Base-by-base conservation (phyloP, 805 yeast genomes). In the Hanseniaspora lachancei region DNA sequence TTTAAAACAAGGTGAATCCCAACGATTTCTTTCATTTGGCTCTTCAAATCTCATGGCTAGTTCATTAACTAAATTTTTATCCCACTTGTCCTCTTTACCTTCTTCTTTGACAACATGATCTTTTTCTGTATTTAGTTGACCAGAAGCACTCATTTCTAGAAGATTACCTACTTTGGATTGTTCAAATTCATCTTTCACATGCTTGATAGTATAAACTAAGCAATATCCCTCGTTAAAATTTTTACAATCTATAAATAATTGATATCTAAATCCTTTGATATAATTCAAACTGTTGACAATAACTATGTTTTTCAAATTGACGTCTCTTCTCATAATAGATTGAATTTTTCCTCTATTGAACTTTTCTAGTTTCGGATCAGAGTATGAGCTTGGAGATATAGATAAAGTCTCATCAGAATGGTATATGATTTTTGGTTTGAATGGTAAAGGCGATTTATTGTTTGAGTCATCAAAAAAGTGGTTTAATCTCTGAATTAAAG, bases 251-350 rank as follows among this genome's bases (percentile, higher is more conserved):
- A 97, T 89, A 67, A 80, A 89, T 54, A 93, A 73, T 68, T 93
- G 98, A 69, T 93, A 93, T 58, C 98, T 74, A 67, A 89, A 89
- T 0, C 98, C 98, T 65, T 93, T 93, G 63, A 93, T 93, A 66
- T 93, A 93, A 42, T 86, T 81, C 62, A 89, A 73, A 1, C 93
- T 79, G 66, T 93, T 98, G 54, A 93, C 74, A 18, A 93, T 80
- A 1, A 93, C 97, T 32, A 93, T 75, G 21, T 78, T 81, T 34
- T 76, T 72, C 41, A 82, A 75, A 1, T 85, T 74, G 3, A 93
- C 68, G 60, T 84, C 87, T 60, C 97, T 75, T 63, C 88, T 87
- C 18, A 91, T 93, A 0, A 95, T 96, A 0, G 95, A 79, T 71
- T 89, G 82, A 62, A 89, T 95, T 29, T 78, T 76, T 0, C 95